Evolutionary conservation across 1,139 yeast species (phyloP).

Genomic region (Diutina ranongensis): DNA sequence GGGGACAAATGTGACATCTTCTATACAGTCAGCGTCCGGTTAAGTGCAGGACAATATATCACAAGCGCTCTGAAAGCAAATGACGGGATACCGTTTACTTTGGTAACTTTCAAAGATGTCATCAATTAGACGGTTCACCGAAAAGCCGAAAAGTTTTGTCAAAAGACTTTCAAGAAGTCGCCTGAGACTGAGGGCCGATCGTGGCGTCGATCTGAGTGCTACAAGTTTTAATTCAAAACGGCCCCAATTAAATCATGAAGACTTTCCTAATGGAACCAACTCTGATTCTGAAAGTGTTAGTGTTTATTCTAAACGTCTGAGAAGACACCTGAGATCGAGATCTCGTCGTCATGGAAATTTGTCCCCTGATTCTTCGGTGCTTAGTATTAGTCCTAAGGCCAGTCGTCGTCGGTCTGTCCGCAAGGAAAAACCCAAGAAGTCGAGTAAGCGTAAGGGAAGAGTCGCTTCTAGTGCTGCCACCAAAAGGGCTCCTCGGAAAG

Average conservation of each 20-base stretch:
- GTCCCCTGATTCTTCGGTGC: not conserved
- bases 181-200: not conserved
- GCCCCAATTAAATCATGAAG: not conserved
- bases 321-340: not conserved
- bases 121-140: not conserved
- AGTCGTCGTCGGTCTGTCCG: not conserved
- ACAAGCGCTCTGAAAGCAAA: no score
- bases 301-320: not conserved
- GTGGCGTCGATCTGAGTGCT: not conserved
- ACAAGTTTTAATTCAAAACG: not conserved
- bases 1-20: no score
- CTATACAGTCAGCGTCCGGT: no score
- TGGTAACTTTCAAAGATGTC: not conserved
- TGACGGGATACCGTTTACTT: no score
- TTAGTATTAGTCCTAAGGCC: not conserved
- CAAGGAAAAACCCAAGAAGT: no score
- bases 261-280: not conserved
- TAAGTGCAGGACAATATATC: not conserved
- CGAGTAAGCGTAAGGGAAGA: not conserved
- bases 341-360: not conserved
- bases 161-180: not conserved
- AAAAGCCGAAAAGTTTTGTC: not conserved
- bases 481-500: not conserved
- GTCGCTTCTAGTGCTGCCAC: not conserved
- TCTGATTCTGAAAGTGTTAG: not conserved